These are phyloP conservation scores for Meyerozyma sp. DNA, from an alignment of 1,139 yeast genomes.

Conservation along the genomic window DNA sequence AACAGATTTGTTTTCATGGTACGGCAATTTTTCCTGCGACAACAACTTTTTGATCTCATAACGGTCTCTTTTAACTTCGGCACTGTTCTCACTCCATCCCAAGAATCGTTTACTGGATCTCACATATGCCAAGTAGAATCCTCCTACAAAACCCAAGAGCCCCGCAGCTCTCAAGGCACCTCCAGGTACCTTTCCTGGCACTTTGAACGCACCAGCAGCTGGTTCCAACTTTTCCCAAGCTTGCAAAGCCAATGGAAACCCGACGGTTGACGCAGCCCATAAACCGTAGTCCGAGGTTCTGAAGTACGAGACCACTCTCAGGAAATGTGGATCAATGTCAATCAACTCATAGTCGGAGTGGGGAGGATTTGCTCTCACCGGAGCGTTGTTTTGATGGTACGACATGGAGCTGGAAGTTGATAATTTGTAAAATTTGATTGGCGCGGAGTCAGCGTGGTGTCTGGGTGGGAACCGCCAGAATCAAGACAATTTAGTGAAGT, in stretches of 20 bases:
- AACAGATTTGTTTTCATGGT: constrained; percentile 51
- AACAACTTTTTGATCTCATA: constrained; percentile 66
- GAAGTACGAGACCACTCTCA: constrained; percentile 67
- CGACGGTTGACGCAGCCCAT: constrained; percentile 65
- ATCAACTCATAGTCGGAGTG: constrained; percentile 49
- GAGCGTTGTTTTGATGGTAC: constrained; percentile 35
- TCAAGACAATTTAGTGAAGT: no score
- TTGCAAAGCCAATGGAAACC: constrained; percentile 55
- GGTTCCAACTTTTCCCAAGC: constrained; percentile 65
- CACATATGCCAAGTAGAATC: constrained; percentile 64
- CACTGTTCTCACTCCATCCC: constrained; percentile 70
- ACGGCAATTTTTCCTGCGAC: constrained; percentile 64
- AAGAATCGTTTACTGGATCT: constrained; percentile 68
- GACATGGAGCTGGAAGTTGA: constrained; percentile 25
- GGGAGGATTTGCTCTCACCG: constrained; percentile 41
- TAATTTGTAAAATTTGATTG: constrained; percentile 2
- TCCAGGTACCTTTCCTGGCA: constrained; percentile 48
- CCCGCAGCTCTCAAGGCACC: constrained; percentile 56
- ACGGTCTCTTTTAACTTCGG: constrained; percentile 72
- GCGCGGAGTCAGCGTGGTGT: constrained; percentile 1
- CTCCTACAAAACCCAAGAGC: constrained; percentile 62
- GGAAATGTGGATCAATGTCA: constrained; percentile 77
- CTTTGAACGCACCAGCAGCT: constrained; percentile 52
- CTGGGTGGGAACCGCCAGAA: not conserved
- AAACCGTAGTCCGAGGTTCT: constrained; percentile 60